These are phyloP conservation scores for Pseudogymnoascus verrucosus DNA, from an alignment of 2,329 filamentous ascomycete species.

Conservation along the genomic window DNA sequence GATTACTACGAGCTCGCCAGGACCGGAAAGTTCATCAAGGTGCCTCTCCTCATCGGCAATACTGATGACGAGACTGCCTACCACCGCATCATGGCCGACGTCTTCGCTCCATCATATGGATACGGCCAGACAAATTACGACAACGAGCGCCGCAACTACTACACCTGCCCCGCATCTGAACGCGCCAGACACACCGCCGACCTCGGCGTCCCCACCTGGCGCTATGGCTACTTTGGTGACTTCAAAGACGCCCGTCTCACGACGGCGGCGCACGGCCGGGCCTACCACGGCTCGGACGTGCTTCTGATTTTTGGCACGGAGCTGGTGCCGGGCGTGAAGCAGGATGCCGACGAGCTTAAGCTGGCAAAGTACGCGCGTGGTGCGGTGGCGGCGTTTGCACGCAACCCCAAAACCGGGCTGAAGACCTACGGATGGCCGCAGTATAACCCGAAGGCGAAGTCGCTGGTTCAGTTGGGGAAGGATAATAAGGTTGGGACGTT, in stretches of 20 bases:
- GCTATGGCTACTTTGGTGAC: conserved; percentile 32
- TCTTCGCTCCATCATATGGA: neutral
- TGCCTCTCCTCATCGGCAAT: conserved; percentile 14
- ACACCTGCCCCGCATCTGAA: conserved; percentile 29
- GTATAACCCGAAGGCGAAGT: conserved; percentile 19
- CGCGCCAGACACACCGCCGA: conserved; percentile 22
- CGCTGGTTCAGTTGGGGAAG: conserved; percentile 24
- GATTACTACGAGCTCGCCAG: conserved; percentile 10
- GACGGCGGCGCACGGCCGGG: conserved; percentile 25
- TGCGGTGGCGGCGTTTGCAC: conserved; percentile 34
- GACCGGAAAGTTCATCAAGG: conserved; percentile 4
- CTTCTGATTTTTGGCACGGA: conserved; percentile 28
- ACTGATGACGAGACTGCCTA: conserved; percentile 11
- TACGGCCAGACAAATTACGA: neutral
- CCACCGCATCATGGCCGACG: neutral
- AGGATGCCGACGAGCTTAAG: conserved; percentile 24
- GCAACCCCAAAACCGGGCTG: conserved; percentile 30
- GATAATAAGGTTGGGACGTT: conserved; percentile 22
- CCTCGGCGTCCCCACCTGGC: conserved; percentile 28
- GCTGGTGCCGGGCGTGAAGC: conserved; percentile 13
- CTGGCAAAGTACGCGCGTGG: conserved; percentile 30
- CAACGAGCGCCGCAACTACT: conserved; percentile 16
- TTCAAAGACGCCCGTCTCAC: conserved; percentile 28
- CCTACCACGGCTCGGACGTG: conserved; percentile 30
- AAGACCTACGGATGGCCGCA: conserved; percentile 26